Base-by-base conservation (phyloP, 495 filamentous ascomycete species). In the Corynascus novoguineensis region DNA sequence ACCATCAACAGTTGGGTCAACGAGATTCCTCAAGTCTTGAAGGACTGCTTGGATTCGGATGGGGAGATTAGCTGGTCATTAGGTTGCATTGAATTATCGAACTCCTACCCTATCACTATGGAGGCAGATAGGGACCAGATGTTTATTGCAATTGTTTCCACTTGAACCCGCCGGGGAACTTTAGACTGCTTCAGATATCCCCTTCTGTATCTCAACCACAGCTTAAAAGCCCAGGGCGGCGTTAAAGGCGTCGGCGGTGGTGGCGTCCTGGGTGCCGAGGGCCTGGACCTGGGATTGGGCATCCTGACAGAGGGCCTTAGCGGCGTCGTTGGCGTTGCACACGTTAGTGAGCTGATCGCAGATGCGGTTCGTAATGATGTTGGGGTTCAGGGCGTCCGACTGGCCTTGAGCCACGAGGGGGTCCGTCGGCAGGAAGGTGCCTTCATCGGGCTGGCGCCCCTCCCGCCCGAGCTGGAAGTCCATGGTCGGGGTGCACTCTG, bases 351-450 rank as follows among this genome's bases (percentile, higher is more conserved):
- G 73, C 73, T 83, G 78, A 68, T 84, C 80, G 64, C 80, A 81
- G 65, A 84, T 76, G 52, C 80, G 77, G 75, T 83, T 84, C 68
- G 81, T 81, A 73, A 84, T 85, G 75, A 84, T 85, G 69, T 76
- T 76, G 55, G 78, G 78, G 73, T 81, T 81, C 29, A 82, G 70
- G 6, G 78, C 78, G 52, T 81, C 74, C 60, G 73, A 56, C 69
- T 81, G 78, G 21, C 80, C 80, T 64, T 75, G 69, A 62, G 74
- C 76, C 48, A 78, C 74, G 9, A 78, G 66, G 11, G 73, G 68
- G 62, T 82, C 79, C 50, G 71, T 68, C 37, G 80, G 74, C 58
- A 81, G 76, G 78, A 84, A 71, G 29, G 47, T 50, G 28, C 47
- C 47, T 21, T 50, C 47, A 31, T 34, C 31, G 47, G 47, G 17